A percentile compares a stretch with the other conserved stretches of the same genome.
phyloP scores from a whole-genome alignment of 345 rosid genomes.

The Dipteronia dyeriana region DNA sequence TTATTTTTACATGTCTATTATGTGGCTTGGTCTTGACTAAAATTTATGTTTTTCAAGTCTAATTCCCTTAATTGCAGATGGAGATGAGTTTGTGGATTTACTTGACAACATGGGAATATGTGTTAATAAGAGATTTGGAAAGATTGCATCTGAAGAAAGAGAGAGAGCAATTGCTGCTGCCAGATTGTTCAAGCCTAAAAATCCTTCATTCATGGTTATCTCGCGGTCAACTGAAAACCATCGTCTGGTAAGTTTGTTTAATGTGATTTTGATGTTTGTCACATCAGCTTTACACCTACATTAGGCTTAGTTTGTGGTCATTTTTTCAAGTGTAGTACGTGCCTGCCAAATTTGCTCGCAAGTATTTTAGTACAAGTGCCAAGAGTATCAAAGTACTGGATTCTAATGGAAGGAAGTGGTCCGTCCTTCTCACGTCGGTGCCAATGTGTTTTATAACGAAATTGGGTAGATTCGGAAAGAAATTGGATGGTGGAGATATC shows the following conservation, averaged over 20 bases:
- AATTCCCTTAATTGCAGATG: background rate
- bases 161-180: constrained; percentile 40
- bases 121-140: constrained; percentile 19
- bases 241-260: no score
- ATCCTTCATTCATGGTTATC: constrained; percentile 41
- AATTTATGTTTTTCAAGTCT: background rate
- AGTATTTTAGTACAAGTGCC: background rate
- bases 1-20: background rate
- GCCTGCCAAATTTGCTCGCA: background rate
- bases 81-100: background rate
- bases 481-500: background rate
- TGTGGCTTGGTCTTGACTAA: background rate
- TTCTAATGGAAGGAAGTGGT: background rate
- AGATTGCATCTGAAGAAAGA: constrained; percentile 23
- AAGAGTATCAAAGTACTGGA: background rate
- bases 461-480: background rate
- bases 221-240: background rate
- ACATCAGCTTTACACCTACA: no score
- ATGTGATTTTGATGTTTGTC: no score
- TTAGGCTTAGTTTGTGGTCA: background rate
- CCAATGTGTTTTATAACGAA: background rate
- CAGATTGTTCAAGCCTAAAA: constrained; percentile 33
- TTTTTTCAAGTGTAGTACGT: background rate
- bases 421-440: background rate
- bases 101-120: constrained; percentile 10